These are phyloP conservation scores for Alternaria sp. DNA, from an alignment of 2,329 filamentous ascomycete species.

Conservation along the genomic window DNA sequence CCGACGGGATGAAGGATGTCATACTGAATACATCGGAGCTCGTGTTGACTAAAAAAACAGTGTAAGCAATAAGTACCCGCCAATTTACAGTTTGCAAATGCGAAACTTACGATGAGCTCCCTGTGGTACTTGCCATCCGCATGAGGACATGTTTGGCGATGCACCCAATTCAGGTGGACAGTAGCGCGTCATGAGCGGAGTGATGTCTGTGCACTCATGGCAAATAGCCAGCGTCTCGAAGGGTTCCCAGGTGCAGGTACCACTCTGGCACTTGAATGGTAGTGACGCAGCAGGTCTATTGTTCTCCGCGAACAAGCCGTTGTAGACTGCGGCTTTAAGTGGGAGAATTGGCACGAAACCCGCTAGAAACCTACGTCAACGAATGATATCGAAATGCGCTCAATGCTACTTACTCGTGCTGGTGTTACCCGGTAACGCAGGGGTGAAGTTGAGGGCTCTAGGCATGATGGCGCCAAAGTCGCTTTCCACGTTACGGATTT, in stretches of 20 bases:
- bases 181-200: constrained; percentile 12
- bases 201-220: constrained; percentile 19
- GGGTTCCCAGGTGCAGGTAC: constrained; percentile 16
- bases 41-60: constrained; percentile 5
- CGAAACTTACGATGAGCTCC: constrained; percentile 5
- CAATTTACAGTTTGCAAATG: background rate
- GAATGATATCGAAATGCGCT: background rate
- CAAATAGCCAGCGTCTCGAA: constrained; percentile 18
- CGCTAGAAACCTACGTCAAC: constrained; percentile 3
- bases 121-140: constrained; percentile 19
- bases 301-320: constrained; percentile 20
- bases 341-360: constrained; percentile 19
- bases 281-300: constrained; percentile 18
- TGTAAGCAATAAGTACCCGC: background rate
- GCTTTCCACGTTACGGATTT: constrained; percentile 16
- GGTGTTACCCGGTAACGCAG: constrained; percentile 13
- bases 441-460: constrained; percentile 16
- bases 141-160: constrained; percentile 11
- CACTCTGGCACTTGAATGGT: constrained; percentile 15
- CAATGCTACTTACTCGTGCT: constrained; percentile 14
- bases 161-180: constrained; percentile 13
- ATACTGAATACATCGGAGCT: constrained; percentile 25
- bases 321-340: constrained; percentile 18
- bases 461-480: constrained; percentile 13
- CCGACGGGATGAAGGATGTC: constrained; percentile 22